Evolutionary conservation across 2,329 filamentous ascomycete species (phyloP), one percentile per base, ranked within the genome.

Genomic region (Hymenoscyphus linearis): DNA sequence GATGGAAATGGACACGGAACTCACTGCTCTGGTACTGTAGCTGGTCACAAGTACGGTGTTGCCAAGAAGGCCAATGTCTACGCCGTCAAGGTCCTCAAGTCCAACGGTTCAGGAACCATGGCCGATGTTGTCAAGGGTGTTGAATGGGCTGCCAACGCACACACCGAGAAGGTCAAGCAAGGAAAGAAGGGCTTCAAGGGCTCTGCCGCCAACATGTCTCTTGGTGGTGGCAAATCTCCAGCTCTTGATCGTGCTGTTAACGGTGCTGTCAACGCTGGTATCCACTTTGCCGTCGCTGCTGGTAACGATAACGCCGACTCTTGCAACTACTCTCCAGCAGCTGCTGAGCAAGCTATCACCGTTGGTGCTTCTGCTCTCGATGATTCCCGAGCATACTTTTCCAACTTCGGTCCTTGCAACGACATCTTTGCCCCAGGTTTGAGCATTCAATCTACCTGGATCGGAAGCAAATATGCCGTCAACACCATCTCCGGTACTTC

Each of bases 401-500:
- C 96, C 86, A 99, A 99, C 90, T 98, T 88, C 78, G 95, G 95
- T 77, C 95, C 93, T 84, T 99, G 95, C 85, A 96, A 93, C 76
- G 95, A 99, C 79, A 96, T 99, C 83, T 99, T 99, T 73, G 95
- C 93, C 66, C 95, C 95, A 64, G 95, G 95, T 74, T 84, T 97
- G 73, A 96, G 92, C 87, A 96, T 99, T 72, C 85, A 91, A 72
- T 99, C 95, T 68, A 98, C 95, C 76, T 99, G 95, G 95, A 96
- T 96, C 72, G 95, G 96, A 75, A 93, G 89, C 85, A 90, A 95
- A 78, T 88, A 93, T 73, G 93, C 95, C 73, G 86, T 91, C 81
- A 99, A 99, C 87, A 97, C 91, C 80, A 99, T 99, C 81, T 98
- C 93, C 50, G 95, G 95, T 77, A 99, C 95, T 68, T 99, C 95